Base-by-base conservation (phyloP, 108 stramenopile species). In the Cyclotella cryptica region DNA sequence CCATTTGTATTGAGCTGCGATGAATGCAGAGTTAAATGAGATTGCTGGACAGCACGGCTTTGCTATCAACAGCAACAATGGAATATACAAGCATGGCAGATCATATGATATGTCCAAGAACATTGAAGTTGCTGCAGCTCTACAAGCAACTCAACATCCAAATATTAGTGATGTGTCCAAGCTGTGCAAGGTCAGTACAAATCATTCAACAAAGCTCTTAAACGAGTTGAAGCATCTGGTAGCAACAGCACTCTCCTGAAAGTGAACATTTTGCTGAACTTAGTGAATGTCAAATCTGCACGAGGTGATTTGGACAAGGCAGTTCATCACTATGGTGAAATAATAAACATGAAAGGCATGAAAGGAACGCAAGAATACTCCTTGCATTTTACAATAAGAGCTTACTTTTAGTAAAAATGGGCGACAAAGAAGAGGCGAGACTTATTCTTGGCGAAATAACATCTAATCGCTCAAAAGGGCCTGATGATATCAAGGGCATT, bases 371-470 rank as follows among this genome's bases (percentile, higher is more conserved):
- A 70, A 19, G 47, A 73, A 49, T 81, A 69, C 52, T 81, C 63
- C 55, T 66, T 68, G 49, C 80, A 1, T 69, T 81, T 21, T 74
- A 75, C 55, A 81, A 81, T 58, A 74, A 75, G 54, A 71, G 74
- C 66, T 43, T 71, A 12, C 30, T 74, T 21, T 41, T 81, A 22
- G 42, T 68, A 26, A 75, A 70, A 41, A 45, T 66, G 52, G 74
- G 80, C 41, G 73, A 81, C 19, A 30, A 41, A 41, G 80, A 70
- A 19, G 46, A 81, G 53, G 67, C 80, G 8, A 53, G 60, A 40
- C 27, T 64, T 19, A 64, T 81, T 44, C 69, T 81, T 47, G 29
- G 55, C 21, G 62, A 81, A 28, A 65, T 81, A 29, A 54, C 51
- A 15, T 53, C 21, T 13, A 68, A 45, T 24, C 57, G 63, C 17